These are phyloP conservation scores for Pseudocercospora macadamiae DNA, from an alignment of 2,329 filamentous ascomycete genomes.

Conservation along the genomic window DNA sequence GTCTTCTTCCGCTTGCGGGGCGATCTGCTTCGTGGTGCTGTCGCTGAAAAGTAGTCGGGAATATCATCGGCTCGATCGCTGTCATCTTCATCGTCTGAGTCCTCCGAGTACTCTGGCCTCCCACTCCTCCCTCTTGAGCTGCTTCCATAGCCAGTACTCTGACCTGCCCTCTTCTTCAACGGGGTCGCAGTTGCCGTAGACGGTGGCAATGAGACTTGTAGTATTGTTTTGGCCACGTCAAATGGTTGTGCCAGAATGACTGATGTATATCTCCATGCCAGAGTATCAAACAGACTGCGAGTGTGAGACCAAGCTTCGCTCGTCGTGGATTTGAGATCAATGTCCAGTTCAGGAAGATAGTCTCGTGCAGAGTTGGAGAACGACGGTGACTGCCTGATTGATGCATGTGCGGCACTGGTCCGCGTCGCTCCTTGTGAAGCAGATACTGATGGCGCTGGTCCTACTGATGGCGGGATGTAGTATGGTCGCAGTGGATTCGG, in stretches of 20 bases:
- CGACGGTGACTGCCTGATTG: constrained; percentile 35
- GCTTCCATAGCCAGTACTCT: constrained; percentile 8
- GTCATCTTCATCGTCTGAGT: constrained; percentile 27
- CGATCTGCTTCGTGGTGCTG: constrained; percentile 58
- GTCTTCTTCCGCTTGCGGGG: constrained; percentile 42
- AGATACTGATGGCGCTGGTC: constrained; percentile 18
- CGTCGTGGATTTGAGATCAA: constrained; percentile 59
- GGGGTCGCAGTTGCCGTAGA: constrained; percentile 38
- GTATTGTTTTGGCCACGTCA: constrained; percentile 90
- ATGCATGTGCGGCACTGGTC: constrained; percentile 1
- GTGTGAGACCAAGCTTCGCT: constrained; percentile 46
- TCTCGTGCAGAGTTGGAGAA: constrained; percentile 72
- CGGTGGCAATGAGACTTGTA: constrained; percentile 70
- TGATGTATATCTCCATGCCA: constrained; percentile 88
- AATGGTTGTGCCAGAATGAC: constrained; percentile 92
- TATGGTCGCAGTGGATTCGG: constrained; percentile 71
- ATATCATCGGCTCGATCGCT: constrained; percentile 54
- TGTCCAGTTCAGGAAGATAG: constrained; percentile 83
- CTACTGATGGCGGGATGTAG: constrained; percentile 70
- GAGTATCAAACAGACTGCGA: constrained; percentile 78
- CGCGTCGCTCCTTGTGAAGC: constrained; percentile 16
- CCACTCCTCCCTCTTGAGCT: constrained; percentile 22
- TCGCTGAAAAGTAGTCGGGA: constrained; percentile 80
- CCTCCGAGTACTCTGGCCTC: constrained; percentile 26
- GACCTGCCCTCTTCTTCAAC: constrained; percentile 32